These are phyloP conservation scores for Blumeria graminis DNA, from an alignment of 2,329 filamentous ascomycete species.

Conservation along the genomic window DNA sequence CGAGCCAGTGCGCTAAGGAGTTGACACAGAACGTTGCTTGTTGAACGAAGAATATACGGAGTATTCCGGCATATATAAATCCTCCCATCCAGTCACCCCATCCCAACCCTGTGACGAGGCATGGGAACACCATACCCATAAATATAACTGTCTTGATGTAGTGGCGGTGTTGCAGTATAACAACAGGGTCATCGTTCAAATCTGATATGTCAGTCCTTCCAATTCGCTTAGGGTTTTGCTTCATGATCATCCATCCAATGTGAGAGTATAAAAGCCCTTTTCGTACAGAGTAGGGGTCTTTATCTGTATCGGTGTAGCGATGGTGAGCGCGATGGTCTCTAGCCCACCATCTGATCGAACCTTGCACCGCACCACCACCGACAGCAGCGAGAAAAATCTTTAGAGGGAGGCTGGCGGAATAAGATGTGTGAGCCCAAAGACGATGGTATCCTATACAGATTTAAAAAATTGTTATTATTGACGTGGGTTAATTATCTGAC, in stretches of 20 bases:
- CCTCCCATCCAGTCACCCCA: constrained; percentile 68
- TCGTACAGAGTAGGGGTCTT: constrained; percentile 76
- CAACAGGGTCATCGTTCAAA: constrained; percentile 63
- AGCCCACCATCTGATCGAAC: constrained; percentile 75
- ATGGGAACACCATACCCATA: constrained; percentile 59
- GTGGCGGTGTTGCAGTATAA: constrained; percentile 72
- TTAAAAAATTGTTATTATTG: too few relatives aligned
- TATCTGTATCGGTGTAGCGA: constrained; percentile 78
- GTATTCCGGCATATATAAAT: constrained; percentile 64
- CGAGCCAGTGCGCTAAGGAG: constrained; percentile 73
- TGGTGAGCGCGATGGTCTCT: constrained; percentile 72
- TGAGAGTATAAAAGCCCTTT: constrained; percentile 70
- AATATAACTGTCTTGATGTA: constrained; percentile 57
- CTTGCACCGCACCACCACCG: constrained; percentile 63
- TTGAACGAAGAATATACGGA: constrained; percentile 74
- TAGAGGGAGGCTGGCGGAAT: constrained; percentile 52
- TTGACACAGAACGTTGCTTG: constrained; percentile 89
- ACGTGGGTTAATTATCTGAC: constrained; percentile 20
- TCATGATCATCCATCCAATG: constrained; percentile 80
- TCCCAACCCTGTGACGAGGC: constrained; percentile 47
- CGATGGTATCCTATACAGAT: constrained; percentile 40
- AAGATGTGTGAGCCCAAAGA: constrained; percentile 69
- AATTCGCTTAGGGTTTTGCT: constrained; percentile 76
- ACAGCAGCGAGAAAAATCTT: constrained; percentile 63
- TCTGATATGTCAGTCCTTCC: constrained; percentile 76